These are phyloP conservation scores for Tetrapisispora nanseiensis DNA, from an alignment of 805 yeast species.

Conservation along the genomic window DNA sequence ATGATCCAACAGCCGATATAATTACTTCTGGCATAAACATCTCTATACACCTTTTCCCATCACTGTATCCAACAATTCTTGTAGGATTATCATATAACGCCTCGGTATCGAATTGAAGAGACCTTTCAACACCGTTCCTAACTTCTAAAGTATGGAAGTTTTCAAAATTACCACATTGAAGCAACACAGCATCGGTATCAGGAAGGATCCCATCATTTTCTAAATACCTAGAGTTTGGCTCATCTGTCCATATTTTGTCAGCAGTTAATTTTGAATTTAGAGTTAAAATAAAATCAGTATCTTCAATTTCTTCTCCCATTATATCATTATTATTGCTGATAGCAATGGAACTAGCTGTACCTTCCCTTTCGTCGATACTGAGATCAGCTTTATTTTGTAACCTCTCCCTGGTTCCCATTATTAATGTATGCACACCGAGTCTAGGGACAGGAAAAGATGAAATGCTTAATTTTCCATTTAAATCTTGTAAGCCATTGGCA, in stretches of 20 bases:
- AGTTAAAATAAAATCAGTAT: slow-evolving; percentile 24
- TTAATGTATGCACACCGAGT: slow-evolving; percentile 53
- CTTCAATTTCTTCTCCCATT: slow-evolving; percentile 32
- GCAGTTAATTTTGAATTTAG: slow-evolving; percentile 20
- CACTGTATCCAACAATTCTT: slow-evolving; percentile 29
- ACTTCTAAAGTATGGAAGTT: slow-evolving; percentile 25
- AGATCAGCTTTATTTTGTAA: slow-evolving; percentile 21
- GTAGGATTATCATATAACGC: slow-evolving; percentile 33
- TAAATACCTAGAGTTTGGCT: slow-evolving; percentile 21
- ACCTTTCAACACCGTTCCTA: slow-evolving; percentile 29
- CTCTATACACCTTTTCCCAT: slow-evolving; percentile 32
- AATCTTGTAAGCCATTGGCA: slow-evolving; percentile 6
- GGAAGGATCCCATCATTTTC: slow-evolving; percentile 22
- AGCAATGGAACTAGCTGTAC: slow-evolving; percentile 6
- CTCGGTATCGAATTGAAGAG: slow-evolving; percentile 28
- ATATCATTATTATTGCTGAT: slow-evolving; percentile 31
- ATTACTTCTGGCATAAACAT: slow-evolving; percentile 34
- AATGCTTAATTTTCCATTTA: slow-evolving; percentile 30
- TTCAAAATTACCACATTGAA: slow-evolving; percentile 27
- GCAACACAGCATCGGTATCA: slow-evolving; percentile 23
- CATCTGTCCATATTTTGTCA: slow-evolving; percentile 25
- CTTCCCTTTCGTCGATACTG: slow-evolving; percentile 8
- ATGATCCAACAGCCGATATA: slow-evolving; percentile 35
- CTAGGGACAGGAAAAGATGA: slow-evolving; percentile 47
- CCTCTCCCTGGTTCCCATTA: slow-evolving; percentile 44